Base-by-base conservation (phyloP, 2,329 filamentous ascomycete genomes). In the Microascus cirrosus region DNA sequence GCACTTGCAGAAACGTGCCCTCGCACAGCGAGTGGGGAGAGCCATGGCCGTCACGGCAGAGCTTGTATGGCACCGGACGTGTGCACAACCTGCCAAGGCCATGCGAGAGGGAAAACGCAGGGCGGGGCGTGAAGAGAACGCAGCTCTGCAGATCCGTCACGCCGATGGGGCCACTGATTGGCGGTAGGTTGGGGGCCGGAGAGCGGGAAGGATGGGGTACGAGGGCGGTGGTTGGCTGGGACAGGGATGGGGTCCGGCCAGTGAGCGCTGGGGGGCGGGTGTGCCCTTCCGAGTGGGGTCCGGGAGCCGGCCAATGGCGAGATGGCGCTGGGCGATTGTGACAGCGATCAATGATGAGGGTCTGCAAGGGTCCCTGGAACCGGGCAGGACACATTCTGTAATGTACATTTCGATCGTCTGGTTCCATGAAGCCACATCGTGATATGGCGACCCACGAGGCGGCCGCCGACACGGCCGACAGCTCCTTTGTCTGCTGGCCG, bases 111-210 rank as follows among this genome's bases (percentile, higher is more conserved):
- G 39, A 24, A n/a, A n/a, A 53, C 36, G 50, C 2, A 24, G 34
- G 32, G 39, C 39, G 39, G 39, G 18, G 32, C 28, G 55, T 52
- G 55, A 54, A 39, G 53, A 34, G 36, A 36, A 36, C 22, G 34
- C 45, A 32, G 24, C 55, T 32, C 35, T 53, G 55, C 55, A 56
- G 39, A 53, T 52, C 55, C 55, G 55, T 57, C 55, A 57, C 55
- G 45, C 50, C 13, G 45, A 20, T n/a, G 11, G 18, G 55, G 34
- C 24, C 25, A n/a, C 10, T 57, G 55, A 57, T 57, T 57, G 55
- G 55, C 51, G 51, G 51, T 3, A 10, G 20, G 45, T 50, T 24
- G 45, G 20, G 45, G 45, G 20, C 45, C 12, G 20, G 12, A 50
- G 12, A 20, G 45, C 22, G 20, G 45, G 45, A 50, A 11, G 22